These are phyloP conservation scores for Camillea tinctor DNA, from an alignment of 2,329 filamentous ascomycete species.

Conservation along the genomic window DNA sequence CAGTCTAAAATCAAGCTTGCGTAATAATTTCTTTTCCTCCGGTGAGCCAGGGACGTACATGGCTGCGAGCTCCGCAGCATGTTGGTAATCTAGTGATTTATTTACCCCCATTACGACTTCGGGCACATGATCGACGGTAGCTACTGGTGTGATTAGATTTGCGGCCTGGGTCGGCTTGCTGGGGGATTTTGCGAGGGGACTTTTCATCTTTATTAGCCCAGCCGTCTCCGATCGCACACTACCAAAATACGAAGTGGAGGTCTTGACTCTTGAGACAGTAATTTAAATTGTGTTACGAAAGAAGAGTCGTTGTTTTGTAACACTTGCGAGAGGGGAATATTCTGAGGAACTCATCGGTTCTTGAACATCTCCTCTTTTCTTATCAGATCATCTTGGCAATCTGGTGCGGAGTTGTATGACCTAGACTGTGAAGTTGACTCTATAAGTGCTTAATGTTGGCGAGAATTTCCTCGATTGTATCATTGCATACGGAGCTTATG, in stretches of 20 bases:
- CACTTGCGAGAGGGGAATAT: background rate
- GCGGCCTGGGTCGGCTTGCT: background rate
- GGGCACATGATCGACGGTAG: background rate
- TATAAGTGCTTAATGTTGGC: background rate
- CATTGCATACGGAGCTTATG: background rate
- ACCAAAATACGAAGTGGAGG: background rate
- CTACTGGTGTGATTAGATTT: background rate
- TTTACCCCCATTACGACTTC: background rate
- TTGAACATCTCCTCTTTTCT: background rate
- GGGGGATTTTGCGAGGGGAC: background rate
- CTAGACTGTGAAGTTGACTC: background rate
- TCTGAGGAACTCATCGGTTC: background rate
- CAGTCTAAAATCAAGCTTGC: conserved; percentile 11
- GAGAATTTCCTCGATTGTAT: background rate
- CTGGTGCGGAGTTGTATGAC: background rate
- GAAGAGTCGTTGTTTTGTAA: background rate
- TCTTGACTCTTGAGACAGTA: too few relatives aligned
- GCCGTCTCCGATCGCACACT: background rate
- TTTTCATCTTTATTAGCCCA: background rate
- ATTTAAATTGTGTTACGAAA: too few relatives aligned
- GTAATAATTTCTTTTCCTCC: conserved; percentile 5
- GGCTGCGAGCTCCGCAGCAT: conserved; percentile 4
- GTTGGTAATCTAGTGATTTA: background rate
- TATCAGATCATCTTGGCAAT: background rate
- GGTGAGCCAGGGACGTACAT: conserved; percentile 1